Percentiles rank a stretch among this genome's conserved stretches.
phyloP scores from a whole-genome alignment of 2,329 filamentous ascomycete genomes.

The Monilinia polystroma region DNA sequence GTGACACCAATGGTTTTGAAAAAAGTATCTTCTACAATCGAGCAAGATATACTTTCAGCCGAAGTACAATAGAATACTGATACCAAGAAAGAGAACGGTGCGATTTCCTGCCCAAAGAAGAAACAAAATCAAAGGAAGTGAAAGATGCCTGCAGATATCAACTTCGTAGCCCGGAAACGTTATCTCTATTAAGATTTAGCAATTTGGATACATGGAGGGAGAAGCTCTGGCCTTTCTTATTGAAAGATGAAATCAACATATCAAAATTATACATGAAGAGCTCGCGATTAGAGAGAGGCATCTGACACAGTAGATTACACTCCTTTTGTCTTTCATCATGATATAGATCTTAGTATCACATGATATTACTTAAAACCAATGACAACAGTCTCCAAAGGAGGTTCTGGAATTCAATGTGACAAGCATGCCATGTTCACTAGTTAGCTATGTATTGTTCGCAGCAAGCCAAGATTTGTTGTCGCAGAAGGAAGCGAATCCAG shows the following conservation, averaged over 20 bases:
- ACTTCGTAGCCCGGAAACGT: not conserved
- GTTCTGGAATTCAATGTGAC: not conserved
- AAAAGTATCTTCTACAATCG: not conserved
- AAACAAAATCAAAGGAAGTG: not conserved
- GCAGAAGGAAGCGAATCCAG: not conserved
- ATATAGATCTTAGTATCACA: not conserved
- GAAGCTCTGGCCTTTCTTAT: not conserved
- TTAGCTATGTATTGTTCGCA: not conserved
- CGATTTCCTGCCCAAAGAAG: not conserved
- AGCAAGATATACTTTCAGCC: not conserved
- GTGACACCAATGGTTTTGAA: not conserved
- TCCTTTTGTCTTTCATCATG: not conserved
- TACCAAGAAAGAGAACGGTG: not conserved
- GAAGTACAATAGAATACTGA: not conserved
- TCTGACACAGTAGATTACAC: not conserved
- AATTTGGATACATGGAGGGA: not conserved
- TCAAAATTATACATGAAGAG: not conserved
- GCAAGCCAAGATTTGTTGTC: not conserved
- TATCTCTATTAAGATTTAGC: not conserved
- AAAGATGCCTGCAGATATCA: not conserved
- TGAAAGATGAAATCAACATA: not conserved
- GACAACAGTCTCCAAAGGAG: not conserved
- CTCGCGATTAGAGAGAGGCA: not conserved
- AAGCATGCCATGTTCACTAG: not conserved
- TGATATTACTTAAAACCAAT: not conserved